Evolutionary conservation across 768 basidiomycete genomes (phyloP).

Genomic region (Pulveroboletus sp.): DNA sequence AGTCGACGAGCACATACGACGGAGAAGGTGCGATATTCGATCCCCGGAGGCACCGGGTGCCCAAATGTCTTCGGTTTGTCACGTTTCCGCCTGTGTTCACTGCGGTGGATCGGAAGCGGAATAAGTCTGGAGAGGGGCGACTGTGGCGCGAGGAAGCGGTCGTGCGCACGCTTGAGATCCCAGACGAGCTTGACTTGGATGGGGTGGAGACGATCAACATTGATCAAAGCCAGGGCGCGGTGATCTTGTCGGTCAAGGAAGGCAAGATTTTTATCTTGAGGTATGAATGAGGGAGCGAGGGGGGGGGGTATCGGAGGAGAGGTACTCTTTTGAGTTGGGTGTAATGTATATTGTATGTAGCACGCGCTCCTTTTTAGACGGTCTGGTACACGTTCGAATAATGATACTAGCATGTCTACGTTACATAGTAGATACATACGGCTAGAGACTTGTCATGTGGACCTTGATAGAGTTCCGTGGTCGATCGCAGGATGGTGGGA

Average conservation of each 20-base stretch:
- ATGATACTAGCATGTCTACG: too few species aligned
- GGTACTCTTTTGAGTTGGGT: too few species aligned
- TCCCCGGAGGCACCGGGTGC: conserved; percentile 25
- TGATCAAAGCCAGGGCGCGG: conserved; percentile 69
- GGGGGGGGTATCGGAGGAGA: too few species aligned
- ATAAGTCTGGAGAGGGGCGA: conserved; percentile 14
- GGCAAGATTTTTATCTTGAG: conserved; percentile 72
- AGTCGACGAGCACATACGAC: conserved; percentile 13
- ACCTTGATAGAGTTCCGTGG: too few species aligned
- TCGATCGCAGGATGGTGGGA: too few species aligned
- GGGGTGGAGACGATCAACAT: conserved; percentile 73
- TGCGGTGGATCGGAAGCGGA: conserved; percentile 17
- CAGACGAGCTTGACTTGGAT: conserved; percentile 59
- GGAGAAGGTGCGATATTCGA: conserved; percentile 21
- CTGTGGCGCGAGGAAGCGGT: conserved; percentile 35
- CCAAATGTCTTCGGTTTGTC: conserved; percentile 62
- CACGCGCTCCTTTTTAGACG: too few species aligned
- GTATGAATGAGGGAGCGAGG: conserved; percentile 39
- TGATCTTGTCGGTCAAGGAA: conserved; percentile 61
- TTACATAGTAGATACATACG: too few species aligned
- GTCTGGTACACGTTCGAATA: too few species aligned
- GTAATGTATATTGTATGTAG: too few species aligned
- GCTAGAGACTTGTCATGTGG: too few species aligned
- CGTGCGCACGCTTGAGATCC: conserved; percentile 59
- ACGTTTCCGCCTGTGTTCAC: conserved; percentile 54